These are phyloP conservation scores for Brasenia schreberi DNA, from an alignment of 164 flowering plant genomes.

Conservation along the genomic window DNA sequence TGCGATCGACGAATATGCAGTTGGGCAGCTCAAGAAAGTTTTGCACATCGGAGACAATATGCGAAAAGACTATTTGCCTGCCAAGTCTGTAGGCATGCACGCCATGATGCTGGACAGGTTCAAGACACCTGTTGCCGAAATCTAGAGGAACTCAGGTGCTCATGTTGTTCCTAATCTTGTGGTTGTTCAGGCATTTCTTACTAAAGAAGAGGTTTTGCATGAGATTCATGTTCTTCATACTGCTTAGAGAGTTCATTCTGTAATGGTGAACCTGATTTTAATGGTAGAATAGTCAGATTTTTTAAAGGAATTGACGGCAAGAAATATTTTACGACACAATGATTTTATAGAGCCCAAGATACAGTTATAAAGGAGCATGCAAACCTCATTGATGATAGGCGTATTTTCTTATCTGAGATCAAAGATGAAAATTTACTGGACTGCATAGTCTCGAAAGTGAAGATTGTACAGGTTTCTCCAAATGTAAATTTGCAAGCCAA, in stretches of 20 bases:
- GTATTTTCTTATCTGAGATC: slow-evolving; percentile 53
- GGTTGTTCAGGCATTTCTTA: slow-evolving; percentile 50
- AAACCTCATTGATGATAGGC: slow-evolving; percentile 21
- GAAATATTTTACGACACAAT: slow-evolving; percentile 44
- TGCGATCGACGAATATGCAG: no score
- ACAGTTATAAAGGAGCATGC: slow-evolving; percentile 28
- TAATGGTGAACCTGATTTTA: slow-evolving; percentile 2
- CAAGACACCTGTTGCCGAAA: slow-evolving; percentile 61
- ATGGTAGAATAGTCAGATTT: slow-evolving; percentile 52
- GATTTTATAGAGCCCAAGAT: slow-evolving; percentile 62
- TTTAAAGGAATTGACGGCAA: slow-evolving; percentile 37
- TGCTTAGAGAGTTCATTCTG: no score
- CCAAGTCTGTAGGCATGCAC: slow-evolving; percentile 72
- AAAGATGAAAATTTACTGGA: slow-evolving; percentile 49
- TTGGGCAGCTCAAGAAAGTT: slow-evolving; percentile 16
- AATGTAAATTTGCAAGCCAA: slow-evolving; percentile 31
- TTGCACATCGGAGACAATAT: slow-evolving; percentile 88
- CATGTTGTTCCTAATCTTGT: slow-evolving; percentile 64
- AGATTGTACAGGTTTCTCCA: slow-evolving; percentile 20
- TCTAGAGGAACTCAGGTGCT: no score
- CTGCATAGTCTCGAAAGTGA: slow-evolving; percentile 40
- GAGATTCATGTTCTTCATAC: background rate
- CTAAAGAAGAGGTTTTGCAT: slow-evolving; percentile 12
- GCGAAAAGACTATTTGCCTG: slow-evolving; percentile 71
- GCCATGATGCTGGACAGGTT: slow-evolving; percentile 74